These are phyloP conservation scores for Mortierella sp. DNA, from an alignment of 371 early-diverging fungal species.

Conservation along the genomic window DNA sequence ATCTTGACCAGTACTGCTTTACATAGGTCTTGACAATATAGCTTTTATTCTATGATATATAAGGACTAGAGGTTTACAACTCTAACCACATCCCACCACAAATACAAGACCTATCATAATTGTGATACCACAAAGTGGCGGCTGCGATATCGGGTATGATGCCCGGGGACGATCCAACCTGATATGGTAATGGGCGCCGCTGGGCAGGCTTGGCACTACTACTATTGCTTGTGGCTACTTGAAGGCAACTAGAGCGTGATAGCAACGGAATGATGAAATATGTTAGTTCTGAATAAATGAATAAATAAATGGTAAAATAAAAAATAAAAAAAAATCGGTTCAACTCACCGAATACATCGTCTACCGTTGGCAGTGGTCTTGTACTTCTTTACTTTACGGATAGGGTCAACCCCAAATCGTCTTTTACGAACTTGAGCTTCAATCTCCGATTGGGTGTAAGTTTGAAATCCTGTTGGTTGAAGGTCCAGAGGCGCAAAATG, in stretches of 20 bases:
- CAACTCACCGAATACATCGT: conserved; percentile 42
- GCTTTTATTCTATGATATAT: too few relatives aligned
- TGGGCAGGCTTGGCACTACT: neutral
- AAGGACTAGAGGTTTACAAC: conserved; percentile 10
- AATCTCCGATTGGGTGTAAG: conserved; percentile 25
- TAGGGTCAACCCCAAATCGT: conserved; percentile 40
- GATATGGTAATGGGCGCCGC: conserved; percentile 16
- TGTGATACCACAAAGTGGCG: conserved; percentile 50
- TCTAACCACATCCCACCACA: conserved; percentile 44
- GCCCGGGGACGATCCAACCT: conserved; percentile 17
- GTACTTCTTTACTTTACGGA: conserved; percentile 54
- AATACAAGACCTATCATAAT: conserved; percentile 51
- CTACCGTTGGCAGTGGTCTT: conserved; percentile 40
- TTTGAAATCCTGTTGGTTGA: conserved; percentile 4
- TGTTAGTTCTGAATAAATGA: neutral
- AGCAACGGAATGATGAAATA: neutral
- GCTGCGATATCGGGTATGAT: conserved; percentile 44
- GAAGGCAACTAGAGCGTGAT: conserved; percentile 25
- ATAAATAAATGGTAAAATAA: too few relatives aligned
- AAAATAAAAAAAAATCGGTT: too few relatives aligned
- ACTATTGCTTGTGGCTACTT: conserved; percentile 32
- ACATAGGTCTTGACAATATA: too few relatives aligned
- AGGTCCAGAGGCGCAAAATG: conserved; percentile 23
- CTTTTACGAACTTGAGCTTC: conserved; percentile 54
- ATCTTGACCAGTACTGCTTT: too few relatives aligned